Evolutionary conservation across 805 yeast genomes (phyloP).

Genomic region (Jamesozyma piceae): DNA sequence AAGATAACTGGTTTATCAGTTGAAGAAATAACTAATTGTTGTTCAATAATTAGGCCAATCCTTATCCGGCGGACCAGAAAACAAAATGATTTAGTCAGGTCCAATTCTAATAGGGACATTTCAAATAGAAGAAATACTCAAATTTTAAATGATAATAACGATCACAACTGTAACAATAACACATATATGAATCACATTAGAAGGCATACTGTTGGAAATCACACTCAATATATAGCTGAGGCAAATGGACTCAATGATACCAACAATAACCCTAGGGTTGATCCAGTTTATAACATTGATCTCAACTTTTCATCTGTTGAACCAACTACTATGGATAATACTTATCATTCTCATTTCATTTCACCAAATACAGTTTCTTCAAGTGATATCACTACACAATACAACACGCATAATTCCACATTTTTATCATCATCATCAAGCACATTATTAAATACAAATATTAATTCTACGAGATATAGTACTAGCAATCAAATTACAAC

Average conservation of each 20-base stretch:
- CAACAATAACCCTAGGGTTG: background rate
- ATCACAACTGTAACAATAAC: background rate
- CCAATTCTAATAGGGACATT: background rate
- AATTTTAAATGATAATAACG: background rate
- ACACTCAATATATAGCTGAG: background rate
- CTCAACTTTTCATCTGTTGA: background rate
- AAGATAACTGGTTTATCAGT: conserved; percentile 17
- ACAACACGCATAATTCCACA: background rate
- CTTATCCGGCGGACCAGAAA: conserved; percentile 13
- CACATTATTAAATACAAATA: background rate
- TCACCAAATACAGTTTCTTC: conserved; percentile 1
- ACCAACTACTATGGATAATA: background rate
- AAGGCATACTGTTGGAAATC: background rate
- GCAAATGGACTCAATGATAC: background rate
- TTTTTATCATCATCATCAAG: background rate
- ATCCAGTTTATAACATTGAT: background rate
- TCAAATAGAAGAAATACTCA: background rate
- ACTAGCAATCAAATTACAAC: background rate
- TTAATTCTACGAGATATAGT: background rate
- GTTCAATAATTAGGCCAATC: conserved; percentile 21
- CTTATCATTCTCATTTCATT: conserved; percentile 1
- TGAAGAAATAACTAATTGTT: conserved; percentile 18
- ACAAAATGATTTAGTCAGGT: conserved; percentile 7
- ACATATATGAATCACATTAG: background rate
- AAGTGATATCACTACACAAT: background rate